Evolutionary conservation across 1,139 yeast genomes (phyloP), one percentile per base, ranked within the genome.

Genomic region (Saccharomyces hybrid): DNA sequence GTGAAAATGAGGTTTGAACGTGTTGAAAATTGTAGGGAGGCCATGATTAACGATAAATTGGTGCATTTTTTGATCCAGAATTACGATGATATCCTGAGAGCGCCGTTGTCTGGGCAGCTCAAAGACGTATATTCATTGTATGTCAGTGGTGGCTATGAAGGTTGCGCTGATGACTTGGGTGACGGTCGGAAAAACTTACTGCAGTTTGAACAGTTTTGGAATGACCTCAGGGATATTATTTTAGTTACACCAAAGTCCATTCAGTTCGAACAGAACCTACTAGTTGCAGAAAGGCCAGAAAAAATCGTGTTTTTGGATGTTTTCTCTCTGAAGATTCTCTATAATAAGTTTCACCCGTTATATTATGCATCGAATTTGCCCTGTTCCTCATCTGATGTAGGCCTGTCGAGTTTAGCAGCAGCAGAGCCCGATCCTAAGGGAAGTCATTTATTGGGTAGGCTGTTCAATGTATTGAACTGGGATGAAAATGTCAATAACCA

Each of bases 61-160:
- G 59, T 56, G 6, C 48, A 53, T 25, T 59, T 51, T 38, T 34
- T 59, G 51, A 32, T 58, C 27, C 57, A 59, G 16, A 56, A 59
- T 46, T 56, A 57, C 25, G 48, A 32, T 8, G 47, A 50, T 32
- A 38, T 59, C 28, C 34, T 50, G 5, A 47, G 52, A 3, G 51
- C 49, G 28, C 61, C 61, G 11, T 25, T 59, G 11, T 42, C 52
- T 28, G 62, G 62, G 5, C 49, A 49, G 5, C 32, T 59, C 27
- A 52, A 50, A n/a, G 57, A 56, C 14, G 48, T 57, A 14, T 54
- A 50, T 47, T 47, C 49, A 27, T 14, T 56, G 48, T 57, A 50
- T 50, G 49, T 48, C 7, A 38, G n/a, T 38, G 44, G 44, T 6
- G 44, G 23, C 48, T 56, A 53, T 52, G 23, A 38, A 9, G n/a